Percentiles rank a stretch among this genome's conserved stretches.
These are phyloP conservation scores for Fomitopsis serialis DNA, from an alignment of 768 basidiomycete species.

Conservation along the genomic window DNA sequence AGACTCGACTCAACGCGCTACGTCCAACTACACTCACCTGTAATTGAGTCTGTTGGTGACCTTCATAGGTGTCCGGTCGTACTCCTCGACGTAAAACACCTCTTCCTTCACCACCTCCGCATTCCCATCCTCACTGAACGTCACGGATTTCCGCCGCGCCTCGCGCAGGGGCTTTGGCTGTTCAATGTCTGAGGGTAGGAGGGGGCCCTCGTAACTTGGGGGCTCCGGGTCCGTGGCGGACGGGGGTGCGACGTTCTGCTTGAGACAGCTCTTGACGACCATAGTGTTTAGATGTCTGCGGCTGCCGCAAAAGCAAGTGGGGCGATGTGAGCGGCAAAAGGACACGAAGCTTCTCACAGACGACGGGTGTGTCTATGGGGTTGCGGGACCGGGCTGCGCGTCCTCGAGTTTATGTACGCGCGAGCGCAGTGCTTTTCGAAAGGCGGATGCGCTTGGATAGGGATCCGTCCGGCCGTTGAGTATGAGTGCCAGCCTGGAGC, in stretches of 20 bases:
- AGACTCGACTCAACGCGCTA: neutral
- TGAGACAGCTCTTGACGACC: conserved; percentile 14
- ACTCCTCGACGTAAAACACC: conserved; percentile 18
- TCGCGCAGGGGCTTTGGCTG: neutral
- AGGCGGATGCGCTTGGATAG: neutral
- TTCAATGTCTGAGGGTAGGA: conserved; percentile 4
- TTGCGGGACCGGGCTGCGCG: neutral
- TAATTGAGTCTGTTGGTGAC: conserved; percentile 13
- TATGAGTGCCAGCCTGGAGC: neutral
- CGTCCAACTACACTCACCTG: conserved; percentile 8
- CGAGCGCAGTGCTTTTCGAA: neutral
- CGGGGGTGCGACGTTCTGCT: conserved; percentile 5
- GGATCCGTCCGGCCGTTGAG: neutral
- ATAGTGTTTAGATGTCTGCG: conserved; percentile 2
- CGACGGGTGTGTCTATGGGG: too few species aligned
- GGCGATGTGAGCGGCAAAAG: neutral
- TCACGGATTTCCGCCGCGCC: conserved; percentile 11
- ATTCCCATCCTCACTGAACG: conserved; percentile 5
- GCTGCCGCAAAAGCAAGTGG: neutral
- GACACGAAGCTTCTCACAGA: neutral
- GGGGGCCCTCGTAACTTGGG: conserved; percentile 1
- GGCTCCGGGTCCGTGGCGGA: neutral
- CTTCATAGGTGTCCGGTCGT: conserved; percentile 17
- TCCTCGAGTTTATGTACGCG: neutral
- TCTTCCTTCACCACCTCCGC: conserved; percentile 12